phyloP scores from a whole-genome alignment of 306 rosid species.

The Crotalaria pallida region DNA sequence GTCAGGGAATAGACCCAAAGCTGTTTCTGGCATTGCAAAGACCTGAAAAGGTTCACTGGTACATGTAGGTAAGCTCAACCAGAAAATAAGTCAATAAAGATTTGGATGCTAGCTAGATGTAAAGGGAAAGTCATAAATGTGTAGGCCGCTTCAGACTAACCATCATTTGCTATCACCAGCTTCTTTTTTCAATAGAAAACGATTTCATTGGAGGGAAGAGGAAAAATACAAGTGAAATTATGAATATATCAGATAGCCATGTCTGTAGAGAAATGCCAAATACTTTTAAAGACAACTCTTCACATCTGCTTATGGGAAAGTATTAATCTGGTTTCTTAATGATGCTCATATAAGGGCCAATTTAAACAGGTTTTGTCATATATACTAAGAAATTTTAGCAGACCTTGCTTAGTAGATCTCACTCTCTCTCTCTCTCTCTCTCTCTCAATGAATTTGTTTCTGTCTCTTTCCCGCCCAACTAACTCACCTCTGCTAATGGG shows the following conservation, averaged over 20 bases:
- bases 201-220: not conserved
- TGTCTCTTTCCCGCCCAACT: too few relatives aligned
- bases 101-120: not conserved
- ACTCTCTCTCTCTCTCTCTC: not conserved
- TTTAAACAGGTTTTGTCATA: not conserved
- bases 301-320: not conserved
- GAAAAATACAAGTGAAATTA: not conserved
- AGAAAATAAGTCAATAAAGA: constrained; percentile 3
- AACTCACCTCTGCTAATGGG: not conserved
- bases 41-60: constrained; percentile 49
- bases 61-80: constrained; percentile 3
- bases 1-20: constrained; percentile 94
- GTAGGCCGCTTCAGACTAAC: constrained; percentile 6
- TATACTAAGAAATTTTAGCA: not conserved
- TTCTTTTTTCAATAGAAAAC: not conserved
- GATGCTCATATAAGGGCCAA: not conserved
- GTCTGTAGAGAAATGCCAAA: not conserved
- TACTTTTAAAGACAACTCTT: not conserved
- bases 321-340: not conserved
- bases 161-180: not conserved
- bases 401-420: not conserved
- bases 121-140: not conserved
- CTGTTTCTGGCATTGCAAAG: constrained; percentile 97
- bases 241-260: not conserved
- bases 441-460: too few relatives aligned